A percentile compares a stretch with the other conserved stretches of the same genome.
Evolutionary conservation across 2,329 filamentous ascomycete species (phyloP).

Genomic region (Nigrospora oryzae): DNA sequence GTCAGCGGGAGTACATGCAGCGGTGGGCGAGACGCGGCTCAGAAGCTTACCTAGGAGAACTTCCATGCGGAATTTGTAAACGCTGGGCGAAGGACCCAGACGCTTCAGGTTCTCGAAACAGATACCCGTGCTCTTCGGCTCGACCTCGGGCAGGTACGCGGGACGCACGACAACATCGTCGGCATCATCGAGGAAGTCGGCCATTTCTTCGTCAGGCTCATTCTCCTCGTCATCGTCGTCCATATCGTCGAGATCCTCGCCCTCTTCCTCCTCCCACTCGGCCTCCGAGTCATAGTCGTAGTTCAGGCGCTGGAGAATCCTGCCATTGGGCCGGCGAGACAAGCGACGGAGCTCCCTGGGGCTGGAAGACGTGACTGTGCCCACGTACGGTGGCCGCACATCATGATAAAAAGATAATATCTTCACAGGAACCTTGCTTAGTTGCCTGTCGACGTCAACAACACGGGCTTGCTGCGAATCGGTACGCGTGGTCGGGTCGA

Average conservation of each 20-base stretch:
- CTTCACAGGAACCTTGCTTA: conserved; percentile 50
- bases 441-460: conserved; percentile 23
- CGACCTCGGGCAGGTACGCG: conserved; percentile 51
- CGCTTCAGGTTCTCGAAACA: conserved; percentile 65
- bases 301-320: conserved; percentile 52
- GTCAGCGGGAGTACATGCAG: not conserved
- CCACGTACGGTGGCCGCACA: conserved; percentile 62
- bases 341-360: conserved; percentile 40
- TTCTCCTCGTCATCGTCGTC: conserved; percentile 63
- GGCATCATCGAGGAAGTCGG: conserved; percentile 81
- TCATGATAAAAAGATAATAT: conserved; percentile 54
- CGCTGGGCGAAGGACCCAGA: conserved; percentile 36
- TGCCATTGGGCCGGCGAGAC: conserved; percentile 43
- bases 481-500: conserved; percentile 19
- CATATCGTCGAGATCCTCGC: conserved; percentile 34
- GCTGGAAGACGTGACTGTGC: conserved; percentile 57
- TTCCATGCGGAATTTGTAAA: conserved; percentile 62
- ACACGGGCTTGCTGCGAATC: conserved; percentile 30
- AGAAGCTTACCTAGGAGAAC: conserved; percentile 56
- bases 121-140: conserved; percentile 71
- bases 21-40: too few relatives aligned
- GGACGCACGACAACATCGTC: conserved; percentile 46
- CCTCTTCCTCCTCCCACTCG: conserved; percentile 72
- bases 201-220: conserved; percentile 72
- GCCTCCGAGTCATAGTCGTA: conserved; percentile 85